A percentile compares a stretch with the other conserved stretches of the same genome.
Evolutionary conservation across 2,329 filamentous ascomycete species (phyloP).

Genomic region (Pseudocercospora pini-densiflorae): DNA sequence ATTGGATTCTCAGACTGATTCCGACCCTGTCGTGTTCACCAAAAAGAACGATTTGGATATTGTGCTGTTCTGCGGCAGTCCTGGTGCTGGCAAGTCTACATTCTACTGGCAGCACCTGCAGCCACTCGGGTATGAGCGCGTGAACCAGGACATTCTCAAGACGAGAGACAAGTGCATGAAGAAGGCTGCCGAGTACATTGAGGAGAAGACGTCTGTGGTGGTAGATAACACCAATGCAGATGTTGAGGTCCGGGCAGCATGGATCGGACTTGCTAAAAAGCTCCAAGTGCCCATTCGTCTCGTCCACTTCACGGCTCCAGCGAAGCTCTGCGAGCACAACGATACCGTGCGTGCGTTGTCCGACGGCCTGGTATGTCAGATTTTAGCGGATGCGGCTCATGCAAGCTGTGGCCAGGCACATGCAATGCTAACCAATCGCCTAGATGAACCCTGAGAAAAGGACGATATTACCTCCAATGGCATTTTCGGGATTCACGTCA

Average conservation of each 20-base stretch:
- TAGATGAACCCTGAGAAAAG: constrained; percentile 84
- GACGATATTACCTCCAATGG: constrained; percentile 72
- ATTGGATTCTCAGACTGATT: constrained; percentile 36
- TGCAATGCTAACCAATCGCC: constrained; percentile 23
- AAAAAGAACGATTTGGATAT: constrained; percentile 73
- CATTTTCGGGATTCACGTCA: constrained; percentile 76
- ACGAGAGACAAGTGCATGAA: constrained; percentile 71
- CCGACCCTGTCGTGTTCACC: constrained; percentile 47
- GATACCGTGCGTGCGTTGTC: constrained; percentile 77
- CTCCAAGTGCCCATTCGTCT: constrained; percentile 78
- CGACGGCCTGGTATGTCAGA: constrained; percentile 37
- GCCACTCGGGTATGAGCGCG: constrained; percentile 77
- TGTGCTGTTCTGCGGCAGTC: constrained; percentile 85
- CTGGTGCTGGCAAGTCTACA: constrained; percentile 88
- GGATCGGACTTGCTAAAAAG: constrained; percentile 75
- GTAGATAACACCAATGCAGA: constrained; percentile 98
- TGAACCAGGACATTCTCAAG: constrained; percentile 91
- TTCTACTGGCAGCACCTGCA: constrained; percentile 82
- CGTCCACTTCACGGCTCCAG: constrained; percentile 77
- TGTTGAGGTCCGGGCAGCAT: constrained; percentile 73
- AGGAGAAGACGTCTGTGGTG: constrained; percentile 69
- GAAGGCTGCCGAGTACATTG: constrained; percentile 68
- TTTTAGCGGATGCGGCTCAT: constrained; percentile 15
- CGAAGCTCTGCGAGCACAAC: constrained; percentile 80
- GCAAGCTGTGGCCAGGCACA: constrained; percentile 8